Conservation (phyloP, 208 protist genomes). For the Crithidia sp. region DNA sequence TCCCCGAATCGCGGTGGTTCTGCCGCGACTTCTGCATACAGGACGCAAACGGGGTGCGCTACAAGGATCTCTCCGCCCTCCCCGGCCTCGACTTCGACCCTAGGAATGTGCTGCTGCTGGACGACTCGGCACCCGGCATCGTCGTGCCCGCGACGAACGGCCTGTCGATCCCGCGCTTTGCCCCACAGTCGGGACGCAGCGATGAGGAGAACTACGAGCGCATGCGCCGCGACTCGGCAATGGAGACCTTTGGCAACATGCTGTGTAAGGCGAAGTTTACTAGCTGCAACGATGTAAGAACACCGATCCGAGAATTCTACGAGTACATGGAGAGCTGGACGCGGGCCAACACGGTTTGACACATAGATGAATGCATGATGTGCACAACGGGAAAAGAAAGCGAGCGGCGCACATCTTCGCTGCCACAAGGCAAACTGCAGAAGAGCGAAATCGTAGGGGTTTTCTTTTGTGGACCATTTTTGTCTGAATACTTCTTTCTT, state of each 20-base stretch:
- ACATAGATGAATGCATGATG: neutral
- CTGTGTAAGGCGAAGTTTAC: conserved; percentile 40
- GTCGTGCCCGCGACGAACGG: conserved; percentile 60
- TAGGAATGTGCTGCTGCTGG: conserved; percentile 56
- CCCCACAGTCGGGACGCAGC: conserved; percentile 34
- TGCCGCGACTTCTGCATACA: conserved; percentile 48
- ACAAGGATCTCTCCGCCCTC: conserved; percentile 59
- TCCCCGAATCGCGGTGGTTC: conserved; percentile 51
- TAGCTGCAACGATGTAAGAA: conserved; percentile 40
- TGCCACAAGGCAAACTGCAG: no score
- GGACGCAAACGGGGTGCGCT: conserved; percentile 32
- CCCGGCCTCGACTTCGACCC: conserved; percentile 37
- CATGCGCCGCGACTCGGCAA: conserved; percentile 26
- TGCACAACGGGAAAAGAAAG: no score
- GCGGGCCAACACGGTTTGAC: conserved; percentile 3
- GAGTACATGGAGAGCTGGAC: conserved; percentile 26
- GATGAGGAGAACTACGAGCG: conserved; percentile 40
- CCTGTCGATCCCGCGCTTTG: conserved; percentile 66
- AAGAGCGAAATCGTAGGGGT: no score
- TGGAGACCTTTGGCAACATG: conserved; percentile 44
- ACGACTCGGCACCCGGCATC: conserved; percentile 71
- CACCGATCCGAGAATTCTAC: conserved; percentile 40
- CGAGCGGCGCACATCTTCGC: no score
- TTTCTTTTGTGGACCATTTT: no score
- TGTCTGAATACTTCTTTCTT: neutral